phyloP scores from a whole-genome alignment of 495 filamentous ascomycete species.

The Daldinia caldariorum region DNA sequence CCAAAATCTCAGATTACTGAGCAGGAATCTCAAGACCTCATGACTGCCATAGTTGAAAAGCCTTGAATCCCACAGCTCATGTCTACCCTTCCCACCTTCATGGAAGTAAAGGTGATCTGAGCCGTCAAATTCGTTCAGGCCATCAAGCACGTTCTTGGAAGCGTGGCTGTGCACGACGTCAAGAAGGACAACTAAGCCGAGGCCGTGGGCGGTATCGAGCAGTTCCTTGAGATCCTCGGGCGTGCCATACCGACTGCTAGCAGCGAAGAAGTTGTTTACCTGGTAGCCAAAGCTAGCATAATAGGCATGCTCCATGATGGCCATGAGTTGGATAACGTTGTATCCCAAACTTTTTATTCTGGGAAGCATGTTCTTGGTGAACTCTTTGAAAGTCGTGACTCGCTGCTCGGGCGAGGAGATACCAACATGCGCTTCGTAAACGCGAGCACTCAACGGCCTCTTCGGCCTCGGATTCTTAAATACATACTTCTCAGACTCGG shows the following conservation, averaged over 20 bases:
- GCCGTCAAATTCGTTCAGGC: conserved; percentile 93
- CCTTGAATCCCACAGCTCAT: conserved; percentile 94
- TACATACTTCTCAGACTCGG: conserved; percentile 72
- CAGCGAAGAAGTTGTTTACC: conserved; percentile 98
- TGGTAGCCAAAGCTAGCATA: conserved; percentile 99
- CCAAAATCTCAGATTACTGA: conserved; percentile 97
- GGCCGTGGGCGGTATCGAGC: conserved; percentile 90
- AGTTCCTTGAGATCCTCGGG: conserved; percentile 97
- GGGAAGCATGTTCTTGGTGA: conserved; percentile 89
- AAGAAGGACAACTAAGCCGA: conserved; percentile 91
- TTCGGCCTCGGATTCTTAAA: conserved; percentile 86
- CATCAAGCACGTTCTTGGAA: conserved; percentile 94
- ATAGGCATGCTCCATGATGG: conserved; percentile 98
- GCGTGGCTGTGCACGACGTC: conserved; percentile 98
- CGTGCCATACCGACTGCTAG: conserved; percentile 91
- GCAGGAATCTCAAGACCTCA: conserved; percentile 91
- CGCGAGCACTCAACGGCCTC: conserved; percentile 85
- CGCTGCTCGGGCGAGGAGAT: conserved; percentile 91
- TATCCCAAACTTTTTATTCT: conserved; percentile 92
- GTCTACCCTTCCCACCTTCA: conserved; percentile 79
- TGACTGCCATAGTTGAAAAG: conserved; percentile 97
- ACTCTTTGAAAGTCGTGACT: conserved; percentile 95
- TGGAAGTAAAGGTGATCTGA: conserved; percentile 97
- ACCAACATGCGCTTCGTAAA: conserved; percentile 98
- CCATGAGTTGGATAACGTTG: conserved; percentile 98